Evolutionary conservation across 192 early-diverging fungal genomes (phyloP).

Genomic region (Backusella tarrabulga): DNA sequence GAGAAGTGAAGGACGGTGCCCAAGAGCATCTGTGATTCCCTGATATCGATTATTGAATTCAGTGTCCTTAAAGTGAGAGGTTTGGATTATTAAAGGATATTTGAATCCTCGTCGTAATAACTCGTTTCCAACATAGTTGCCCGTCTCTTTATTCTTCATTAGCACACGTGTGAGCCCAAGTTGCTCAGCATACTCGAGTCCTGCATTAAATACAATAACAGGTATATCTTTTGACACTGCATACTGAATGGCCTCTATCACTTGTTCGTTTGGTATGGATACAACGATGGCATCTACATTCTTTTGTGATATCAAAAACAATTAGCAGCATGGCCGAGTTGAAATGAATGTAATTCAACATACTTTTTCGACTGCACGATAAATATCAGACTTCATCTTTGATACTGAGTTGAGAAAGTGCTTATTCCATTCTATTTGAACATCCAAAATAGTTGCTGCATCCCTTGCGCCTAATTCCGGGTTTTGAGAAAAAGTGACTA

Average conservation of each 20-base stretch:
- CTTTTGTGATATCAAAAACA: neutral
- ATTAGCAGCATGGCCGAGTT: neutral
- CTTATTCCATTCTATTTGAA: slow-evolving; percentile 18
- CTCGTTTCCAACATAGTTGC: neutral
- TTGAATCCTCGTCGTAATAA: neutral
- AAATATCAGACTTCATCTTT: slow-evolving; percentile 13
- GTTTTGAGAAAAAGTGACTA: slow-evolving; percentile 12
- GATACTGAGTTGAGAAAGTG: neutral
- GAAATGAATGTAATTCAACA: neutral
- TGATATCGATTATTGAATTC: neutral
- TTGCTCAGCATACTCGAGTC: neutral
- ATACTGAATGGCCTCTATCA: slow-evolving; percentile 5
- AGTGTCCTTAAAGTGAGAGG: neutral
- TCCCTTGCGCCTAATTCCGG: slow-evolving; percentile 24
- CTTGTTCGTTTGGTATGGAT: slow-evolving; percentile 14
- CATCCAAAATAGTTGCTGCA: slow-evolving; percentile 16
- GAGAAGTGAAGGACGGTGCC: neutral
- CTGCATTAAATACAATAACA: slow-evolving; percentile 17
- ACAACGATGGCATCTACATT: slow-evolving; percentile 21
- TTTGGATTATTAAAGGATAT: slow-evolving; percentile 2
- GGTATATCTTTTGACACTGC: slow-evolving; percentile 6
- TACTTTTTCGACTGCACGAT: slow-evolving; percentile 9
- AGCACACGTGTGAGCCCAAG: slow-evolving; percentile 15
- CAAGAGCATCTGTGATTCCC: neutral
- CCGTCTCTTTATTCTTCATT: neutral